phyloP scores from a whole-genome alignment of 2,329 filamentous ascomycete genomes.

The Colletotrichum sp. region DNA sequence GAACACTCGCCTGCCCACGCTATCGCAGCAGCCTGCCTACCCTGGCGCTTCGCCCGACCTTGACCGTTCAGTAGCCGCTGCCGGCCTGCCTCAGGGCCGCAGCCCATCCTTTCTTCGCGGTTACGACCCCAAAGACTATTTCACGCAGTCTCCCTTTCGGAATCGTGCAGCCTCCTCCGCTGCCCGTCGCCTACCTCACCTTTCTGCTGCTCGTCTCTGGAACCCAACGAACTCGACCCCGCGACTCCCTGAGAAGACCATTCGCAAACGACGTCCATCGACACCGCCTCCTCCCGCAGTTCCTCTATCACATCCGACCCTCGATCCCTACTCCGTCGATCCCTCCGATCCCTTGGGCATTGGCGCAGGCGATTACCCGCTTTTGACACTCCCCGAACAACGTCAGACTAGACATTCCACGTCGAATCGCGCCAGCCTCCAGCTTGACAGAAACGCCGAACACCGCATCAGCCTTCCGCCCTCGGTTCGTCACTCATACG shows the following conservation, averaged over 20 bases:
- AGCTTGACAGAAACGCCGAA: conserved; percentile 54
- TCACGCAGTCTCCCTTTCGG: conserved; percentile 48
- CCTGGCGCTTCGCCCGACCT: conserved; percentile 26
- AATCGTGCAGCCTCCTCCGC: conserved; percentile 37
- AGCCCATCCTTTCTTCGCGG: conserved; percentile 11
- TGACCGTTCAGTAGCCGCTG: conserved; percentile 16
- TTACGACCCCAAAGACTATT: conserved; percentile 23
- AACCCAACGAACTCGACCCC: conserved; percentile 67
- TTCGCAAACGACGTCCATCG: conserved; percentile 53
- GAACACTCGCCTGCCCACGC: conserved; percentile 31
- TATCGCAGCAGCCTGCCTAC: conserved; percentile 36
- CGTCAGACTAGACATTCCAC: conserved; percentile 48
- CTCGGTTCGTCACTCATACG: conserved; percentile 59
- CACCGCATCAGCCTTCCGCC: conserved; percentile 58
- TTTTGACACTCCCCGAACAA: conserved; percentile 57
- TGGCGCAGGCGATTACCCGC: conserved; percentile 52
- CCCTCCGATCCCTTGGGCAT: conserved; percentile 40
- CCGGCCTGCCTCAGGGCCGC: conserved; percentile 19
- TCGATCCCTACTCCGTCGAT: conserved; percentile 39
- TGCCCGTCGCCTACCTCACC: conserved; percentile 40
- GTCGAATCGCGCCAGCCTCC: conserved; percentile 53
- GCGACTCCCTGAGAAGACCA: conserved; percentile 35
- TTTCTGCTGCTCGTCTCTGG: conserved; percentile 60
- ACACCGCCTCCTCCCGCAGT: conserved; percentile 58
- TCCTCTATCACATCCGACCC: conserved; percentile 51